Evolutionary conservation across 2,329 filamentous ascomycete genomes (phyloP).

Genomic region (Pezicula neosporulosa): DNA sequence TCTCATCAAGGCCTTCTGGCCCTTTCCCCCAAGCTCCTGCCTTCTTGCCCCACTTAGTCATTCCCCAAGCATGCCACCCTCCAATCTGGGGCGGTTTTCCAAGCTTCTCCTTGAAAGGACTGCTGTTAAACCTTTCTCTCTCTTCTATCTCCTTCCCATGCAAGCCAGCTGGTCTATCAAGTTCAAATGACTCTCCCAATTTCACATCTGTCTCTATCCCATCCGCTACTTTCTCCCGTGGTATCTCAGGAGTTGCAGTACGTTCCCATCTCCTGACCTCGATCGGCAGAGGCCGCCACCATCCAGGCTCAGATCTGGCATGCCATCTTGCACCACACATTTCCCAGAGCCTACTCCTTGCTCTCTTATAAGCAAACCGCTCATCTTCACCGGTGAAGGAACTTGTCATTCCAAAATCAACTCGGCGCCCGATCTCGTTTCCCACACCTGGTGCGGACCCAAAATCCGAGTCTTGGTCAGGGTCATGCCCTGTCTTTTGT

Average conservation of each 20-base stretch:
- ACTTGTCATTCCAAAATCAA: constrained; percentile 63
- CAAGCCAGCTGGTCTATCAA: constrained; percentile 41
- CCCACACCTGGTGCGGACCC: constrained; percentile 30
- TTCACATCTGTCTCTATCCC: constrained; percentile 30
- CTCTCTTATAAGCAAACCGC: constrained; percentile 76
- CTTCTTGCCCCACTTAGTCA: constrained; percentile 47
- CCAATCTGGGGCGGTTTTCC: constrained; percentile 47
- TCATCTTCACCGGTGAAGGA: constrained; percentile 80
- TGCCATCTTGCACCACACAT: constrained; percentile 75
- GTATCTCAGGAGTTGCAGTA: neutral
- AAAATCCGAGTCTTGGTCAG: constrained; percentile 56
- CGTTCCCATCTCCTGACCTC: constrained; percentile 67
- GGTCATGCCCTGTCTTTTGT: constrained; percentile 45
- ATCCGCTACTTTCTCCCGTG: neutral
- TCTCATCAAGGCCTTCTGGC: constrained; percentile 34
- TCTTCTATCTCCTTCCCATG: constrained; percentile 20
- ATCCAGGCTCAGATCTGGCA: constrained; percentile 52
- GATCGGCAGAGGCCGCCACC: constrained; percentile 65
- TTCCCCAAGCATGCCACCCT: constrained; percentile 51
- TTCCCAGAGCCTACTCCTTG: constrained; percentile 76
- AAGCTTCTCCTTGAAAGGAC: constrained; percentile 31
- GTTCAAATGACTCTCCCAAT: constrained; percentile 37
- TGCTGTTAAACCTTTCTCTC: constrained; percentile 15
- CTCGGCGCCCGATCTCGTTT: constrained; percentile 33
- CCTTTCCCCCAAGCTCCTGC: constrained; percentile 48